phyloP scores from a whole-genome alignment of 2,329 filamentous ascomycete species.

The Grosmannia huntii region DNA sequence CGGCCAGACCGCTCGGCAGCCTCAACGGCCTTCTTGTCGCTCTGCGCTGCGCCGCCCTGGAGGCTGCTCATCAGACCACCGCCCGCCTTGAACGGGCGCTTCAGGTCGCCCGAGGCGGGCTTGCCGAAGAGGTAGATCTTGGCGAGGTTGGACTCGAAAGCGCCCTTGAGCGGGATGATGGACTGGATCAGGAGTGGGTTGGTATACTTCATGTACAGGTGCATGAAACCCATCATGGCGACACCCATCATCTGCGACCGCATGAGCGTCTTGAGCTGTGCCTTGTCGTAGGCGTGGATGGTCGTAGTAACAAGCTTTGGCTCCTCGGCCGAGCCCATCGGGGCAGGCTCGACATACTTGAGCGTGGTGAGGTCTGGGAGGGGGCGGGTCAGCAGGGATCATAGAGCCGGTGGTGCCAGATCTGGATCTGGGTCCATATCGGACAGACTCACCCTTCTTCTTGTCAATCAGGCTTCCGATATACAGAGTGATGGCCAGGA shows the following conservation, averaged over 20 bases:
- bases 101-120: conserved; percentile 78
- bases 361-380: conserved; percentile 86
- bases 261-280: conserved; percentile 73
- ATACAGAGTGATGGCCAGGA: conserved; percentile 73
- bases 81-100: conserved; percentile 85
- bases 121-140: conserved; percentile 90
- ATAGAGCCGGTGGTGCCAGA: not conserved
- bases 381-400: not conserved
- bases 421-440: not conserved
- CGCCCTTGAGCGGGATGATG: conserved; percentile 94
- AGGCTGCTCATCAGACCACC: conserved; percentile 74
- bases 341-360: conserved; percentile 94
- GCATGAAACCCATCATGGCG: conserved; percentile 98
- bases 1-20: conserved; percentile 63
- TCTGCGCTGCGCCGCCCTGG: conserved; percentile 64
- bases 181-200: conserved; percentile 98
- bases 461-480: conserved; percentile 77
- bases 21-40: conserved; percentile 82
- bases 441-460: conserved; percentile 68
- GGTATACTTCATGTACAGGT: conserved; percentile 98
- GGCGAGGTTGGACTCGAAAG: conserved; percentile 87
- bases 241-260: conserved; percentile 91
- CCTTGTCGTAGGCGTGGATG: conserved; percentile 83
- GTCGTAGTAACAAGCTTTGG: conserved; percentile 95
- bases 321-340: conserved; percentile 88